Percentiles rank a stretch among this genome's conserved stretches.
Evolutionary conservation across 2,329 filamentous ascomycete genomes (phyloP).

Genomic region (Xylariaceae sp.): DNA sequence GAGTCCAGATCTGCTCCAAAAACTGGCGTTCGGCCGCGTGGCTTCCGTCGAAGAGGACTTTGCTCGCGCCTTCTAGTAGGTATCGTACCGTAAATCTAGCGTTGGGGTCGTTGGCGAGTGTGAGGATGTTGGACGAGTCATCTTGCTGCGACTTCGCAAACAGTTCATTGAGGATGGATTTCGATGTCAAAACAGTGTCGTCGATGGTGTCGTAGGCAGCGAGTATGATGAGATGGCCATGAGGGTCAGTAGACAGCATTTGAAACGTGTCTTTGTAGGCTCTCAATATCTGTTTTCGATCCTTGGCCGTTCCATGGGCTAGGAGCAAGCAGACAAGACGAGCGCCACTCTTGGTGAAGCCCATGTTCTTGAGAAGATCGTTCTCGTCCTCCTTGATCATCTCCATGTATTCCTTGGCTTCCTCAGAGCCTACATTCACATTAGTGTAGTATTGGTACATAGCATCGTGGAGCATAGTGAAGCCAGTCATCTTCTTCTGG

Average conservation of each 20-base stretch:
- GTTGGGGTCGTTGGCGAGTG: conserved; percentile 59
- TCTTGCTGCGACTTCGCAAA: conserved; percentile 64
- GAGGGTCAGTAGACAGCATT: conserved; percentile 71
- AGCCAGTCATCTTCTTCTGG: conserved; percentile 94
- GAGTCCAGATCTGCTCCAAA: conserved; percentile 69
- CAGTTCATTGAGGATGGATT: conserved; percentile 81
- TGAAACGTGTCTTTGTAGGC: conserved; percentile 87
- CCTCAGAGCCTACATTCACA: conserved; percentile 67
- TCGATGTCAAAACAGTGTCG: conserved; percentile 82
- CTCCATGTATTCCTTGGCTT: conserved; percentile 83
- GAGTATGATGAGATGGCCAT: conserved; percentile 77
- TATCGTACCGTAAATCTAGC: conserved; percentile 69
- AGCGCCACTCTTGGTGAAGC: conserved; percentile 86
- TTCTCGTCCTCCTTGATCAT: conserved; percentile 87
- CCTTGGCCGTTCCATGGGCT: conserved; percentile 83
- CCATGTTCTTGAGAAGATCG: conserved; percentile 89
- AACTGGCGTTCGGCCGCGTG: conserved; percentile 63
- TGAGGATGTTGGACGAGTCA: conserved; percentile 58
- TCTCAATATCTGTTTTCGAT: conserved; percentile 81
- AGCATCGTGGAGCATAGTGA: conserved; percentile 96
- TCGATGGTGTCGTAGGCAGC: conserved; percentile 88
- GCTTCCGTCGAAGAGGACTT: conserved; percentile 54
- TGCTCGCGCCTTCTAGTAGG: conserved; percentile 65
- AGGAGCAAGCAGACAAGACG: conserved; percentile 75
- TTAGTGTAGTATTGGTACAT: conserved; percentile 96